Percentiles rank a stretch among this genome's conserved stretches.
These are phyloP conservation scores for Mucor plumbeus DNA, from an alignment of 371 early-diverging fungal genomes.

Conservation along the genomic window DNA sequence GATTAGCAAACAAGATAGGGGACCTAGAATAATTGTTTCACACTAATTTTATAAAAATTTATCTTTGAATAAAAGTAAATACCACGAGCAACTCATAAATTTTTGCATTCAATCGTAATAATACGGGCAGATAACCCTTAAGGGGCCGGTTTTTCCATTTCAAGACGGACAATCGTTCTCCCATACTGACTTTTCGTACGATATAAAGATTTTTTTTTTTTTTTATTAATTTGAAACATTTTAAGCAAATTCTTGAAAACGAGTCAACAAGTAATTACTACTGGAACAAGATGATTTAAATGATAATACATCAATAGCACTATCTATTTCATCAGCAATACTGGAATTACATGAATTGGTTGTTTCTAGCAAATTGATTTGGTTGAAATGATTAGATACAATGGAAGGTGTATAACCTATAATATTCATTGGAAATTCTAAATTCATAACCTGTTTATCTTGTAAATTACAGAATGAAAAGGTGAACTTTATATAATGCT, in stretches of 20 bases:
- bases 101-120: too few species aligned
- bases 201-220: background rate
- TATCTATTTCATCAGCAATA: background rate
- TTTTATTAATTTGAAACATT: constrained; percentile 1
- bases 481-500: constrained; percentile 15
- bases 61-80: too few species aligned
- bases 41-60: too few species aligned
- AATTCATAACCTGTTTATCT: background rate
- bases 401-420: background rate
- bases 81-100: too few species aligned
- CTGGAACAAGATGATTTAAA: background rate
- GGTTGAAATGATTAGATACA: background rate
- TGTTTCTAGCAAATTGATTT: background rate
- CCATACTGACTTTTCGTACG: too few species aligned
- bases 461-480: constrained; percentile 2
- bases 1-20: too few species aligned
- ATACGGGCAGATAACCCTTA: too few species aligned
- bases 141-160: too few species aligned
- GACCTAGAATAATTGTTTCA: too few species aligned
- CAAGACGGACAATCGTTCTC: too few species aligned
- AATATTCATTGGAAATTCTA: constrained; percentile 19
- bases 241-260: background rate
- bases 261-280: background rate
- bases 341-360: background rate
- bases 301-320: constrained; percentile 7